phyloP scores from a whole-genome alignment of 805 yeast species.

The Candida argentea region DNA sequence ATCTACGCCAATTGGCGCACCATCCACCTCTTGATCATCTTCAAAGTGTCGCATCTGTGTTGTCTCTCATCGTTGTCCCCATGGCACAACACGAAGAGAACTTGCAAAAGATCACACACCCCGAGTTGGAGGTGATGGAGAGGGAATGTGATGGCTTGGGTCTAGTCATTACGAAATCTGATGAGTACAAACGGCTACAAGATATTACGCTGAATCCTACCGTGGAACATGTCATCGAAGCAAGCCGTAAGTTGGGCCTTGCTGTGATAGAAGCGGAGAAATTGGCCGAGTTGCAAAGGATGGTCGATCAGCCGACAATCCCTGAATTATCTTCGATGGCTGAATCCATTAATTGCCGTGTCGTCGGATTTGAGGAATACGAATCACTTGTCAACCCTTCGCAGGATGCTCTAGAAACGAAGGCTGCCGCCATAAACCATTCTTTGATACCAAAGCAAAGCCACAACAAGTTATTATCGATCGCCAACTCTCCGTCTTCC shows the following conservation, averaged over 20 bases:
- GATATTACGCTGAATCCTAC: conserved; percentile 5
- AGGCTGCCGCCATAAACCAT: conserved; percentile 4
- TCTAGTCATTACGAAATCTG: conserved; percentile 2
- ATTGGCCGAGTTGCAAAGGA: too few species aligned
- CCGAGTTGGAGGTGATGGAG: conserved; percentile 8
- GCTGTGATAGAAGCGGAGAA: conserved; percentile 1
- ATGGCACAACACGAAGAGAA: conserved; percentile 8
- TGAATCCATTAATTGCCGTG: too few species aligned
- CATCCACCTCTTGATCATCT: conserved; percentile 2
- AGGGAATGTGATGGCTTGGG: conserved; percentile 9
- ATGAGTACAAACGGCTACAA: conserved; percentile 5
- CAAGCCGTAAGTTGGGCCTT: conserved; percentile 3
- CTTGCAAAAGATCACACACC: conserved; percentile 7
- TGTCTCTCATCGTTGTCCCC: conserved; percentile 8
- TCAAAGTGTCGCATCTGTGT: conserved; percentile 1
- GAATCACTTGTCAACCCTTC: conserved; percentile 6
- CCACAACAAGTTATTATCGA: conserved; percentile 6
- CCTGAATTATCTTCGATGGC: too few species aligned
- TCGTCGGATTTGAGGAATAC: conserved; percentile 7
- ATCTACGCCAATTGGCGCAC: background rate
- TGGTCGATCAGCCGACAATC: too few species aligned
- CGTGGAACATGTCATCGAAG: conserved; percentile 4
- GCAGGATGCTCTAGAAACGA: conserved; percentile 3
- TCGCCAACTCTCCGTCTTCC: conserved; percentile 13
- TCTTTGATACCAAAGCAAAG: conserved; percentile 6